Evolutionary conservation across 305 asterid species (phyloP).

Genomic region (Fraxinus latifolia): DNA sequence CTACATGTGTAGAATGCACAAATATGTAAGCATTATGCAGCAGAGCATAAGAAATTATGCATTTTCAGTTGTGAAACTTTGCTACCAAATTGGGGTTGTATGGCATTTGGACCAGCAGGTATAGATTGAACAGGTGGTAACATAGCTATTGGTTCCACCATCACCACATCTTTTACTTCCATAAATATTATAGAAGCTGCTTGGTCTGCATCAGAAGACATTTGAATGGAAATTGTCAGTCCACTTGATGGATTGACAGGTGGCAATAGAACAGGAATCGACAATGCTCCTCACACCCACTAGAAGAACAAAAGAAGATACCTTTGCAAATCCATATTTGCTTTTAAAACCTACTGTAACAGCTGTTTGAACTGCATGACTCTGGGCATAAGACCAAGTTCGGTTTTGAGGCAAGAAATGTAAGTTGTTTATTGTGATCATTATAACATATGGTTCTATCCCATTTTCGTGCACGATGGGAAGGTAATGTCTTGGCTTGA

Average conservation of each 20-base stretch:
- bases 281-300: conserved; percentile 59
- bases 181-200: conserved; percentile 27
- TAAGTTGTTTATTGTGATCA: conserved; percentile 50
- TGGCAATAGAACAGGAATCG: conserved; percentile 65
- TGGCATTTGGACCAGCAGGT: conserved; percentile 32
- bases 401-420: conserved; percentile 38
- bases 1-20: too few species aligned
- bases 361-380: conserved; percentile 25
- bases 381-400: conserved; percentile 31
- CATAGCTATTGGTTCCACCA: conserved; percentile 62
- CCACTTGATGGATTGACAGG: conserved; percentile 48
- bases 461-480: conserved; percentile 70
- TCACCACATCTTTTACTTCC: conserved; percentile 52
- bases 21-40: too few species aligned
- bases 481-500: conserved; percentile 68
- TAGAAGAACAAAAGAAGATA: conserved; percentile 40
- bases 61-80: conserved; percentile 24
- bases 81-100: conserved; percentile 32
- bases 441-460: conserved; percentile 66
- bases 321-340: conserved; percentile 27
- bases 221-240: conserved; percentile 25
- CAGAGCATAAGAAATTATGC: too few species aligned
- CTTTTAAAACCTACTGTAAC: conserved; percentile 28
- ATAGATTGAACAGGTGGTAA: conserved; percentile 51
- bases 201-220: conserved; percentile 24